Evolutionary conservation across 1,284 basidiomycete species (phyloP).

Genomic region (Ganoderma sinense): DNA sequence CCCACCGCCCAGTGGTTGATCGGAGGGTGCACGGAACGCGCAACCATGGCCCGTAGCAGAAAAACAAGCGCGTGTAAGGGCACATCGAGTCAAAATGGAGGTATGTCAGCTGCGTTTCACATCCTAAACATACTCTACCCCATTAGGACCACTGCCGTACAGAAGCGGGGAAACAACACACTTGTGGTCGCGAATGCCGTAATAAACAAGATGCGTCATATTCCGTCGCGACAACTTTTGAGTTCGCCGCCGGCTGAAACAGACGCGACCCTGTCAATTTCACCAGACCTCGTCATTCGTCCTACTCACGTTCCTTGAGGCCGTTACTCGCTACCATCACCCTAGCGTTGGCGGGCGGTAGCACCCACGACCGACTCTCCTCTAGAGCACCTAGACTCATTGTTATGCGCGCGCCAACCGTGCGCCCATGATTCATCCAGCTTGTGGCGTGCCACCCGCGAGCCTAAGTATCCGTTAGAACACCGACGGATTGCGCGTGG

Average conservation of each 20-base stretch:
- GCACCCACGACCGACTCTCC: background rate
- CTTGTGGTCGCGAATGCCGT: background rate
- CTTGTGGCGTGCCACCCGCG: background rate
- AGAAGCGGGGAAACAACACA: background rate
- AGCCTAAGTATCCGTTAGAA: background rate
- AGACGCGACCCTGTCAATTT: background rate
- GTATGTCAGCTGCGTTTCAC: background rate
- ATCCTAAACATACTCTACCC: background rate
- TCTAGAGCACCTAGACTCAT: background rate
- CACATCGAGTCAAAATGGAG: background rate
- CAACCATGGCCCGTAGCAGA: background rate
- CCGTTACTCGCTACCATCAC: background rate
- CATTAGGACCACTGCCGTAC: background rate
- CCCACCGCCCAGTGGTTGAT: background rate
- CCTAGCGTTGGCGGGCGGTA: background rate
- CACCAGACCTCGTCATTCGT: background rate
- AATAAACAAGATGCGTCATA: background rate
- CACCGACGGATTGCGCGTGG: background rate
- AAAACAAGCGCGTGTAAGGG: background rate
- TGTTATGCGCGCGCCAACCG: background rate
- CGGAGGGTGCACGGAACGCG: background rate
- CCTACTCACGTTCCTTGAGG: background rate
- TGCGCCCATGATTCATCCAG: background rate
- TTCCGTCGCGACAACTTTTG: background rate
- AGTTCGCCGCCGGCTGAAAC: background rate